Evolutionary conservation across 2,329 filamentous ascomycete genomes (phyloP).

Genomic region (Zasmidium citrigriseum): DNA sequence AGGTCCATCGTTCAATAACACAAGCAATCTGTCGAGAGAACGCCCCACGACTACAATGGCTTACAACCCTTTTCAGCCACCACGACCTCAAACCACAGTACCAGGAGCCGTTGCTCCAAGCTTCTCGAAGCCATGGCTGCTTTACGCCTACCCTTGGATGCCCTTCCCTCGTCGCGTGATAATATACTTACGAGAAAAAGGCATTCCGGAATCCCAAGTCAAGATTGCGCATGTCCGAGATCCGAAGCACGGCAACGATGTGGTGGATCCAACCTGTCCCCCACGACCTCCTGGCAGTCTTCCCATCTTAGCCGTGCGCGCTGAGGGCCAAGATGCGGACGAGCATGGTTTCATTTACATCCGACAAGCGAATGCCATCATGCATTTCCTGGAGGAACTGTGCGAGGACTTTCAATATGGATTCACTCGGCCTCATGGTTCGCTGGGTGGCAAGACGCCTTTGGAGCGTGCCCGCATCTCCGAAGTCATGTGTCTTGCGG

Average conservation of each 20-base stretch:
- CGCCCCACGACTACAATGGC: too few species aligned
- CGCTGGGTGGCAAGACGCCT: not conserved
- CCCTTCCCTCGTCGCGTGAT: conserved; percentile 14
- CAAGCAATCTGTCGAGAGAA: too few species aligned
- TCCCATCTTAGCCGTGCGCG: conserved; percentile 10
- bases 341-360: conserved; percentile 4
- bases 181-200: conserved; percentile 15
- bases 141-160: conserved; percentile 17
- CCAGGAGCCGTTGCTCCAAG: not conserved
- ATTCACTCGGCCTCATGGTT: not conserved
- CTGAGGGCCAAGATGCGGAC: not conserved
- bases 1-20: too few species aligned
- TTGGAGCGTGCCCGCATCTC: conserved; percentile 8
- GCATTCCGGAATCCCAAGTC: conserved; percentile 12
- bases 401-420: conserved; percentile 8
- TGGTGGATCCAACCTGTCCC: conserved; percentile 1
- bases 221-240: conserved; percentile 9
- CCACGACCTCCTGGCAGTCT: conserved; percentile 13
- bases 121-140: conserved; percentile 7
- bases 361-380: conserved; percentile 16
- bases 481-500: conserved; percentile 9
- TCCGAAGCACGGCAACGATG: conserved; percentile 6
- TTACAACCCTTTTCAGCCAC: not conserved
- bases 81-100: not conserved
- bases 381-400: conserved; percentile 15